A percentile compares a stretch with the other conserved stretches of the same genome.
These are phyloP conservation scores for Rhizopogon vinicolor DNA, from an alignment of 768 basidiomycete species.

Conservation along the genomic window DNA sequence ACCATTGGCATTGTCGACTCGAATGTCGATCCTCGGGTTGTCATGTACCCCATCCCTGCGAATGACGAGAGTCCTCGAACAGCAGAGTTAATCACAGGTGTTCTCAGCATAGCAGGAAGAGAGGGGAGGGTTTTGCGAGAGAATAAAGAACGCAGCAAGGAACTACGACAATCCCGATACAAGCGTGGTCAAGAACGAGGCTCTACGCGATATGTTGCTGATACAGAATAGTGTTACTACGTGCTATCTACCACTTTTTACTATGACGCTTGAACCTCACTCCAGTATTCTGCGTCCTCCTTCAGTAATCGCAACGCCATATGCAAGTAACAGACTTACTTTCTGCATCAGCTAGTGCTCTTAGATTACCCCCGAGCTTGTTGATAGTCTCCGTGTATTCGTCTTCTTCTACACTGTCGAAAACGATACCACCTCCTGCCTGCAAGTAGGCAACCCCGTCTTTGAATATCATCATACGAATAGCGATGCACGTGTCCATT, in stretches of 20 bases:
- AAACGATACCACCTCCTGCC: conserved; percentile 96
- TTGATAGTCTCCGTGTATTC: conserved; percentile 95
- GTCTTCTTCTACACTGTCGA: conserved; percentile 96
- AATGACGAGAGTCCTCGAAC: conserved; percentile 93
- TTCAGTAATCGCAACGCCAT: conserved; percentile 13
- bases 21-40: conserved; percentile 91
- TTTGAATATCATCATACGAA: conserved; percentile 97
- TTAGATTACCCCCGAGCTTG: conserved; percentile 84
- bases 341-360: conserved; percentile 85
- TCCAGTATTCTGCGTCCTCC: conserved; percentile 57
- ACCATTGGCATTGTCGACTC: conserved; percentile 95
- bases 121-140: conserved; percentile 56
- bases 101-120: conserved; percentile 83
- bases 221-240: neutral
- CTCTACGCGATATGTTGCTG: neutral
- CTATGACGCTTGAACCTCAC: conserved; percentile 52
- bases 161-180: conserved; percentile 4
- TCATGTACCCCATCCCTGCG: conserved; percentile 98
- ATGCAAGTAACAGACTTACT: conserved; percentile 44
- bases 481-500: conserved; percentile 99
- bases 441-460: conserved; percentile 88
- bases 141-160: conserved; percentile 21
- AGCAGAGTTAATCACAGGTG: conserved; percentile 86
- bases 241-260: conserved; percentile 19
- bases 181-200: conserved; percentile 2